phyloP scores from a whole-genome alignment of 2,329 filamentous ascomycete species.

The Penicillium sp. region DNA sequence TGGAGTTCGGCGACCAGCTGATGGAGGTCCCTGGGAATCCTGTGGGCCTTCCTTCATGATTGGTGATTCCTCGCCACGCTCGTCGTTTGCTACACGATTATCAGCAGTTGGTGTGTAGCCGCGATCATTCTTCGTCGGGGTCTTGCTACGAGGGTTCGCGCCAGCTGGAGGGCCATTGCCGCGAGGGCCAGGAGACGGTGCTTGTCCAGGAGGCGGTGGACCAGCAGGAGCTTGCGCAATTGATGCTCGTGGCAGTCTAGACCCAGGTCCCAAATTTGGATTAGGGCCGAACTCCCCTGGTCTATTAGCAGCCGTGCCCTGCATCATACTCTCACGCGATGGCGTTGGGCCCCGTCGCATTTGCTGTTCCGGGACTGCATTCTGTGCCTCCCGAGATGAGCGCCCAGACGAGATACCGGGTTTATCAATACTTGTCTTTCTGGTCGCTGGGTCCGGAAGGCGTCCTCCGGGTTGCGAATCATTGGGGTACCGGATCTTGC shows the following conservation, averaged over 20 bases:
- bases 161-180: constrained; percentile 32
- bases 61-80: constrained; percentile 42
- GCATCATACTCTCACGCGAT: constrained; percentile 39
- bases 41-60: constrained; percentile 39
- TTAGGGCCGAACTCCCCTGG: constrained; percentile 26
- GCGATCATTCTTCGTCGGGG: constrained; percentile 44
- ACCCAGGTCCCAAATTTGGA: constrained; percentile 37
- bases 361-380: constrained; percentile 29
- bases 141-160: constrained; percentile 40
- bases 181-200: constrained; percentile 52
- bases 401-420: constrained; percentile 34
- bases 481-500: constrained; percentile 91
- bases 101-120: constrained; percentile 37
- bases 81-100: constrained; percentile 36
- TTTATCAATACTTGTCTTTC: constrained; percentile 41
- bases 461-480: constrained; percentile 48
- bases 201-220: constrained; percentile 57
- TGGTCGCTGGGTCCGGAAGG: constrained; percentile 30
- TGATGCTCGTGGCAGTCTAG: constrained; percentile 53
- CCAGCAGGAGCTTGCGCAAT: constrained; percentile 53
- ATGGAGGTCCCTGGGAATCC: constrained; percentile 42
- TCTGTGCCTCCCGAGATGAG: constrained; percentile 38
- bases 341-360: constrained; percentile 32
- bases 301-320: constrained; percentile 16
- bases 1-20: constrained; percentile 58